phyloP scores from a whole-genome alignment of 2,329 filamentous ascomycete species.

The Boeremia exigua region DNA sequence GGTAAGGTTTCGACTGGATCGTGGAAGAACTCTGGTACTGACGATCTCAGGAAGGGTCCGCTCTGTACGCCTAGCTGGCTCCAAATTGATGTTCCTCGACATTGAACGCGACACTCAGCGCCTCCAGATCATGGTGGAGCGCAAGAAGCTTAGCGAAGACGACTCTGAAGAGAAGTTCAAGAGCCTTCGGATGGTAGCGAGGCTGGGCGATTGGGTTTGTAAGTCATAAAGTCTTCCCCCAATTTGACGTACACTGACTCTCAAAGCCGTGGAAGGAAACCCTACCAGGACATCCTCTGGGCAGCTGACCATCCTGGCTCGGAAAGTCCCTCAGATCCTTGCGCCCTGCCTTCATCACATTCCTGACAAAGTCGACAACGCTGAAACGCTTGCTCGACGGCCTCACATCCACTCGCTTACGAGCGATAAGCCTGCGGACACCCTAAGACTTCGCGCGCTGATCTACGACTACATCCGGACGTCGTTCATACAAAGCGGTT shows the following conservation, averaged over 20 bases:
- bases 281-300: conserved; percentile 74
- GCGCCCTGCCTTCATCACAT: conserved; percentile 81
- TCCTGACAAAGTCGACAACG: conserved; percentile 72
- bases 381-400: conserved; percentile 74
- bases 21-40: conserved; percentile 21
- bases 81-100: conserved; percentile 84
- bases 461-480: conserved; percentile 77
- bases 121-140: conserved; percentile 79
- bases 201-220: conserved; percentile 86
- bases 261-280: conserved; percentile 68
- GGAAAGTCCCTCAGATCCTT: conserved; percentile 71
- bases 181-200: conserved; percentile 68
- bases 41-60: conserved; percentile 71
- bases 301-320: conserved; percentile 75
- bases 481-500: conserved; percentile 73
- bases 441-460: conserved; percentile 74
- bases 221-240: conserved; percentile 49
- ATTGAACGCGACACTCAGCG: conserved; percentile 73
- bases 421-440: conserved; percentile 70
- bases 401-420: conserved; percentile 89
- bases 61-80: conserved; percentile 73
- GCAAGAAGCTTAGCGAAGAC: conserved; percentile 57
- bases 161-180: conserved; percentile 58
- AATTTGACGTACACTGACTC: conserved; percentile 17
- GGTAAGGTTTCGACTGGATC: conserved; percentile 31